These are phyloP conservation scores for Pulveroboletus sp. DNA, from an alignment of 768 basidiomycete species.

Conservation along the genomic window DNA sequence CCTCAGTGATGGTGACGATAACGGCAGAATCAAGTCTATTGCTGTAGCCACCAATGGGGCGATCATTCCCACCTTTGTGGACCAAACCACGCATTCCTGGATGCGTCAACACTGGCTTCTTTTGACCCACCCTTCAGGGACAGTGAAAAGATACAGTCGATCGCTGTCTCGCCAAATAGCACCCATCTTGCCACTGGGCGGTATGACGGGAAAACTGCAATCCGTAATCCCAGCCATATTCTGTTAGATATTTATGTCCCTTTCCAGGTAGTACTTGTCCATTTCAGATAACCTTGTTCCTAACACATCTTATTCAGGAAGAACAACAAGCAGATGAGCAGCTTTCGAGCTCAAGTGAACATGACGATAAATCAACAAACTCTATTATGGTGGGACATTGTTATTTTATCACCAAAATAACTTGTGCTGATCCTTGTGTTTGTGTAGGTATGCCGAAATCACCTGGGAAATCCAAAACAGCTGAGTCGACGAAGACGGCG, in stretches of 20 bases:
- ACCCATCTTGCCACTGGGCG: background rate
- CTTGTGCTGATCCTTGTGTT: background rate
- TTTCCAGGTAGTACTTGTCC: background rate
- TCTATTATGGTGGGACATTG: background rate
- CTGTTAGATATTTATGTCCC: background rate
- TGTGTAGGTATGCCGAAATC: background rate
- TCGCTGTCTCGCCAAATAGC: background rate
- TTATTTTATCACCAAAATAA: background rate
- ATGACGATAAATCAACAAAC: background rate
- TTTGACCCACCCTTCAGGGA: background rate
- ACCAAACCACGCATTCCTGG: background rate
- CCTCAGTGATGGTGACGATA: background rate
- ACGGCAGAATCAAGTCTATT: background rate
- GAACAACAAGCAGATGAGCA: background rate
- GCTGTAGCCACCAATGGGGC: background rate
- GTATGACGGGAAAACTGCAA: background rate
- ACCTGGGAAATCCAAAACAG: background rate
- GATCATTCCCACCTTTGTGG: background rate
- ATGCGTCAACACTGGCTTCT: background rate
- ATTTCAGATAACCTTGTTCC: background rate
- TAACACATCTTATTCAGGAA: no score
- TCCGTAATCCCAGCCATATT: background rate
- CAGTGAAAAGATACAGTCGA: background rate
- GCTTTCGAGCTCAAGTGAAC: background rate
- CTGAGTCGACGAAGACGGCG: background rate